Evolutionary conservation across 352 stramenopile genomes (phyloP), one percentile per base, ranked within the genome.

Genomic region (Phytophthora hibernalis): DNA sequence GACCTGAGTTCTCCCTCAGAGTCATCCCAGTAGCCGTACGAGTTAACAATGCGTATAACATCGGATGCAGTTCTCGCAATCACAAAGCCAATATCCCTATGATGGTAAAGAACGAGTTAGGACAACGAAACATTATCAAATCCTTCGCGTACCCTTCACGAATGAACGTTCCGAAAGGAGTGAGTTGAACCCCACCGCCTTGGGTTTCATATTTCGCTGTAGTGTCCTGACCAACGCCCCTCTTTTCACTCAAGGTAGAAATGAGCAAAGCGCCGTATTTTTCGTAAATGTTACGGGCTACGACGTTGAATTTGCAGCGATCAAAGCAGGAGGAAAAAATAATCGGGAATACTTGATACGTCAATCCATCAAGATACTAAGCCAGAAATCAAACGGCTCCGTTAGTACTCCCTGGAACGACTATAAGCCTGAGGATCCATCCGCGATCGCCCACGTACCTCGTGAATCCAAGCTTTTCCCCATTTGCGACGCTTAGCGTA

Each of bases 331-430:
- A 73, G 7, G 78, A 82, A 54, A 92, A 90, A 8, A 88, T 72
- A 8, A 92, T 78, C 1, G 84, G 78, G 30, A 88, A 92, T 13
- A 90, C 51, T 54, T 91, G 84, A 42, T 84, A 70, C 52, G 78
- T 85, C 75, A 92, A 81, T n/a, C 84, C 84, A 30, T 85, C 72
- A 15, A 91, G 59, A 56, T 92, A 92, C 84, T 92, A 54, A 3
- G 3, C 6, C 21, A 38, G 5, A 21, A 56, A 45, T 21, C 18
- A 50, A 50, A 42, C 28, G 51, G 16, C n/a, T 45, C 18, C n/a
- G 26, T 52, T 18, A 54, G 22, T 22, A 35, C 5, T 9, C 10
- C 37, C 16, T 22, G 2, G 5, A 20, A 16, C 24, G 18, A 26
- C 9, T 20, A 8, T 4, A 28, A 28, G n/a, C n/a, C n/a, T n/a